Evolutionary conservation across 2,329 filamentous ascomycete genomes (phyloP).

Genomic region (Aspergillus hiratsukae): DNA sequence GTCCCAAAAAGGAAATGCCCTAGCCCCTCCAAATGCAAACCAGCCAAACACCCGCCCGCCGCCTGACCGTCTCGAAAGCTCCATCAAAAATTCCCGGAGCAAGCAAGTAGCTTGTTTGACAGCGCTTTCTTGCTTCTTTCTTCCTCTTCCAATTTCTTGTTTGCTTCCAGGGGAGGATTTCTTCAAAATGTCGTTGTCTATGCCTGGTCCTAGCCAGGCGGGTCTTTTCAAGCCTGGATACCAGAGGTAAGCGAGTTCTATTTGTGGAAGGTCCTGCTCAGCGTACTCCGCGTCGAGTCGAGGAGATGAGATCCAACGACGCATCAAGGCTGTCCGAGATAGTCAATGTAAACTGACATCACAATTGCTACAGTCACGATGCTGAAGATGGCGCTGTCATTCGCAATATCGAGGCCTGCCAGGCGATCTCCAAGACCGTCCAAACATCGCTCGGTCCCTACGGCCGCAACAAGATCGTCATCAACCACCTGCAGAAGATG

Average conservation of each 20-base stretch:
- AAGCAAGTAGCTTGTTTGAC: constrained; percentile 18
- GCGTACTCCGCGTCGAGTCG: not conserved
- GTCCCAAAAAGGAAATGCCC: constrained; percentile 14
- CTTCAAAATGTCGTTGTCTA: constrained; percentile 81
- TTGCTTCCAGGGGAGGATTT: constrained; percentile 17
- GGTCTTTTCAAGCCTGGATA: constrained; percentile 95
- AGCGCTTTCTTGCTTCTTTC: constrained; percentile 5
- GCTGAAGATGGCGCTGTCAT: constrained; percentile 98
- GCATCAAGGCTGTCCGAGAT: not conserved
- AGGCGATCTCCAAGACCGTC: constrained; percentile 90
- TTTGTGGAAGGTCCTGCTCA: constrained; percentile 11
- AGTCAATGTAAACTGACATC: constrained; percentile 5
- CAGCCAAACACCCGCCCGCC: constrained; percentile 29
- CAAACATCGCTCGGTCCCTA: constrained; percentile 96
- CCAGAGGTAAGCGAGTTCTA: constrained; percentile 66
- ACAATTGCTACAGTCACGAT: constrained; percentile 69
- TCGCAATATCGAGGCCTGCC: constrained; percentile 97
- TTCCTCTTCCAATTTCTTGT: constrained; percentile 7
- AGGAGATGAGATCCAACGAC: not conserved
- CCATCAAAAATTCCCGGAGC: constrained; percentile 37
- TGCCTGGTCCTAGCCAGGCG: constrained; percentile 88
- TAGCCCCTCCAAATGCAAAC: constrained; percentile 36
- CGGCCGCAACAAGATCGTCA: constrained; percentile 98
- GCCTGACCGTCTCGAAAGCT: constrained; percentile 25
- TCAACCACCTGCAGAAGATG: constrained; percentile 99